A percentile compares a stretch with the other conserved stretches of the same genome.
Evolutionary conservation across 305 asterid species (phyloP).

Genomic region (Andrographis paniculata): DNA sequence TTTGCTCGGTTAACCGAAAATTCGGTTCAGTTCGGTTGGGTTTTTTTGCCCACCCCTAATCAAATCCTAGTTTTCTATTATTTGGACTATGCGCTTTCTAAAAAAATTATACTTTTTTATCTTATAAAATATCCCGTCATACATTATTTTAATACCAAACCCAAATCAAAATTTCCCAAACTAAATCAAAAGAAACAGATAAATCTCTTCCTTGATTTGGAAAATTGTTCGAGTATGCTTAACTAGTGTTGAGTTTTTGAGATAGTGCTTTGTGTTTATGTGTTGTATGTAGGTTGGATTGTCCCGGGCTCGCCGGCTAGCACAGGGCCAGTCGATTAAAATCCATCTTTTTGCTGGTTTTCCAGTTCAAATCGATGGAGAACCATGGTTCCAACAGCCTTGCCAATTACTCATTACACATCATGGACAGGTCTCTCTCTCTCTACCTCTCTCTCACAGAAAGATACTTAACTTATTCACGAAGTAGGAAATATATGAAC

Average conservation of each 20-base stretch:
- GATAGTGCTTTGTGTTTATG: not conserved
- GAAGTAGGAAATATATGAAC: not conserved
- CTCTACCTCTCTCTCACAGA: slow-evolving; percentile 1
- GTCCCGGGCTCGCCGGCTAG: slow-evolving; percentile 86
- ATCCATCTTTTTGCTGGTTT: slow-evolving; percentile 79
- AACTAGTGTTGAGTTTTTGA: not conserved
- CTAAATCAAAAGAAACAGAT: too few species aligned
- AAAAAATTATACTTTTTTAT: too few species aligned
- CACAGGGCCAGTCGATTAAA: slow-evolving; percentile 89
- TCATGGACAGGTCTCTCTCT: slow-evolving; percentile 74
- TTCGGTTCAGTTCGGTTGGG: too few species aligned
- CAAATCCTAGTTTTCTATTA: too few species aligned
- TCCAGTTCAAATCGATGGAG: slow-evolving; percentile 95
- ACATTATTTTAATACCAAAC: too few species aligned
- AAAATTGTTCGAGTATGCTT: too few species aligned
- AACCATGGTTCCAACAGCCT: slow-evolving; percentile 93
- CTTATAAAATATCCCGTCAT: too few species aligned
- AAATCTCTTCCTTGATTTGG: too few species aligned
- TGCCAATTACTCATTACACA: slow-evolving; percentile 75
- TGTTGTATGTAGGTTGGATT: slow-evolving; percentile 69
- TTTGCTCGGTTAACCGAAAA: too few species aligned
- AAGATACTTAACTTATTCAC: not conserved
- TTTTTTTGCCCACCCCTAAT: too few species aligned
- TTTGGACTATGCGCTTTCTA: too few species aligned
- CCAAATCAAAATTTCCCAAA: too few species aligned